Conservation (phyloP, 768 basidiomycete genomes). For the Sporobolomyces phaffii region DNA sequence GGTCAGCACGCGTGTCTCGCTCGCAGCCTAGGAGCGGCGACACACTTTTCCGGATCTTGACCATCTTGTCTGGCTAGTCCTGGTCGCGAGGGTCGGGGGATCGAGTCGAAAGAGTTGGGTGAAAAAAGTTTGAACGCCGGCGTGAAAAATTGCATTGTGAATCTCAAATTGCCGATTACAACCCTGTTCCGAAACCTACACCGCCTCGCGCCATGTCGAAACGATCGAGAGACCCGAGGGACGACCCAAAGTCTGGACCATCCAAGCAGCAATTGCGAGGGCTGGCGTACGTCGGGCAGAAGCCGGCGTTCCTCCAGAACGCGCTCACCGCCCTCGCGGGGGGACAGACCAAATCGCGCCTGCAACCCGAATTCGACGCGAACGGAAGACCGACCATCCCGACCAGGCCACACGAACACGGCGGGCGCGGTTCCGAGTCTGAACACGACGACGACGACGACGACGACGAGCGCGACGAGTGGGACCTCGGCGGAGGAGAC, state of each 20-base stretch:
- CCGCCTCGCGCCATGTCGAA: conserved; percentile 8
- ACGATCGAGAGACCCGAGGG: conserved; percentile 18
- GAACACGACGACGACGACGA: conserved; percentile 1
- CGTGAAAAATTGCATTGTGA: too few species aligned
- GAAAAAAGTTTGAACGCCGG: too few species aligned
- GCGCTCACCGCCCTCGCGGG: conserved; percentile 19
- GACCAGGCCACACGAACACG: conserved; percentile 4
- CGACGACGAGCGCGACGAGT: conserved; percentile 5
- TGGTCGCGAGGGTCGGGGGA: too few species aligned
- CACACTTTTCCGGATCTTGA: conserved; percentile 42
- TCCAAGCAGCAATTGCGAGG: conserved; percentile 19
- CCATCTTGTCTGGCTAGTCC: conserved; percentile 11
- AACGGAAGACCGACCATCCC: conserved; percentile 27
- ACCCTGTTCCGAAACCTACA: neutral
- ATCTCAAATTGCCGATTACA: too few species aligned
- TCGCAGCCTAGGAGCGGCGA: neutral
- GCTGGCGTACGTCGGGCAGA: conserved; percentile 11
- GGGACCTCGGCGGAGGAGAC: conserved; percentile 24
- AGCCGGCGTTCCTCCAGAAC: conserved; percentile 34
- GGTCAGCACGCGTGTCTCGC: neutral
- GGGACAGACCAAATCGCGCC: neutral
- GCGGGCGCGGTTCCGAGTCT: too few species aligned
- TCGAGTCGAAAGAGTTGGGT: neutral
- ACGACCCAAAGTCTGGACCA: conserved; percentile 19
- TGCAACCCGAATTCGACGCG: neutral